Base-by-base conservation (phyloP, 2,329 filamentous ascomycete species). In the Arthrobotrys sphaeroides region DNA sequence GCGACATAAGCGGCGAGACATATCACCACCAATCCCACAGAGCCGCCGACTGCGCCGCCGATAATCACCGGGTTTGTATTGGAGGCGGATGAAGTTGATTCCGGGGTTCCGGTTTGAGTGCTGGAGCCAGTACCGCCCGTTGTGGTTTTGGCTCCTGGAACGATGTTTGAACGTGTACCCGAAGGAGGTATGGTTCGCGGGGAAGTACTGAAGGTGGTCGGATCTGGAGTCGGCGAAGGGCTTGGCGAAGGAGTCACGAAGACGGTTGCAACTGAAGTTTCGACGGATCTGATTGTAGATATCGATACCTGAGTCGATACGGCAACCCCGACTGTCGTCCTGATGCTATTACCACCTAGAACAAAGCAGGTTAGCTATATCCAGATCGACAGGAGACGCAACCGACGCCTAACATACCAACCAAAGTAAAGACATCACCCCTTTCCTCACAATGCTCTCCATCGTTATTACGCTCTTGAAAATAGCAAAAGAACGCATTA, bases 401-500 rank as follows among this genome's bases (percentile, higher is more conserved):
- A 49, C 36, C 28, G 31, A 22, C 9, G 12, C 33, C 4, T n/a
- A 18, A 40, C 61, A 22, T 62, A 70, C 66, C 66, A 28, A 18
- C 33, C 10, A 70, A 16, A 38, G 51, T 62, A 38, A 70, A 70
- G n/a, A 70, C 66, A 38, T 62, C 66, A 18, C 33, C 33, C 16
- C 55, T 70, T 42, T 26, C 12, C 13, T 18, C 55, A 13, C 66
- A 70, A 55, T 47, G 36, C 2, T 61, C 33, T 12, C 66, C 66
- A 22, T 49, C 60, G 13, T 55, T 61, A 16, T 70, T 40, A 18
- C 55, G 33, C 9, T 70, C 45, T 13, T 18, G 53, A 47, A 53
- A 53, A 38, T 62, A 70, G 18, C 66, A 70, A 18, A 62, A 62
- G 10, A 62, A 69, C 26, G 59, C 65, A 38, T 69, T 22, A 10